Evolutionary conservation across 768 basidiomycete genomes (phyloP), one percentile per base, ranked within the genome.

Genomic region (Kwoniella sp.): DNA sequence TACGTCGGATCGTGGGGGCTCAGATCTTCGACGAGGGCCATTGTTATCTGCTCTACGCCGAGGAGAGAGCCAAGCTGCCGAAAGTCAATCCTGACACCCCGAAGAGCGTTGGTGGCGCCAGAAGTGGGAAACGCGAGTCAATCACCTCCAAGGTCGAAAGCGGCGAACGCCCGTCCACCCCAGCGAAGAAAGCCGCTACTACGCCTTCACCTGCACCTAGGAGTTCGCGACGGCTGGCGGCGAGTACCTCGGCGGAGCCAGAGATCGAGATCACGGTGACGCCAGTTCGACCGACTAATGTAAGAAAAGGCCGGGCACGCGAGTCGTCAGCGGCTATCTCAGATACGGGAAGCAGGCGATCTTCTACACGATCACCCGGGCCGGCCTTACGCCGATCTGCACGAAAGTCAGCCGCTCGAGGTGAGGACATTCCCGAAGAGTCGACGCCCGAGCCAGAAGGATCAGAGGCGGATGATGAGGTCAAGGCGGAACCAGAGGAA

Each of bases 1-100:
- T 67, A 1, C 60, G 62, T 37, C 55, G 68, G 12, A 46, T 70
- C 2, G 60, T 62, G 3, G 68, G 68, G 3, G 28, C 47, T 17
- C 45, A 50, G 17, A 50, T 64, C 3, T 55, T 65, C 29, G 58
- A 67, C 28, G 63, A 65, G 22, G 65, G 65, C 4, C 57, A 60
- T 37, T 63, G 60, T 26, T 65, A 59, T 47, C 36, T 69, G 22
- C 52, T 64, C 6, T 54, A 47, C 19, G 57, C 66, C 8, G 39
- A 46, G 12, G 50, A 50, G 4, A 56, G 55, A 8, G 53, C 53
- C 15, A 36, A 40, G 22, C 25, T 56, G n/a, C 33, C 51, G 7
- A n/a, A n/a, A n/a, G n/a, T n/a, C n/a, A n/a, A n/a, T n/a, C n/a
- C n/a, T n/a, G n/a, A n/a, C n/a, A n/a, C n/a, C n/a, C n/a, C n/a